Percentiles rank a stretch among this genome's conserved stretches.
These are phyloP conservation scores for Pythium oligandrum DNA, from an alignment of 352 stramenopile genomes.

Conservation along the genomic window DNA sequence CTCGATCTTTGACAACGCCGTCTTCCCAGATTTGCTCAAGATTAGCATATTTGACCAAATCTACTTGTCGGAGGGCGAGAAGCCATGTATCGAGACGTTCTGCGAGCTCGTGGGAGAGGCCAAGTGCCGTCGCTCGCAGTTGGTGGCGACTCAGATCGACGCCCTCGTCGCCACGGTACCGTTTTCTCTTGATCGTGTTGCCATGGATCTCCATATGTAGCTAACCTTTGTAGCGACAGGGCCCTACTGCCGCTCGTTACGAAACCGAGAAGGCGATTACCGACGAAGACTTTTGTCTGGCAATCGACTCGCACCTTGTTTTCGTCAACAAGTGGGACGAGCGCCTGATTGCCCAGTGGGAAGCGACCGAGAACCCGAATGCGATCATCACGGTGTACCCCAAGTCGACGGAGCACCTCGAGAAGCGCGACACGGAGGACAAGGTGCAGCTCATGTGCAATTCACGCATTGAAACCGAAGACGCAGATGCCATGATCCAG, in stretches of 20 bases:
- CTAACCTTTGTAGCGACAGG: conserved; percentile 17
- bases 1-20: conserved; percentile 75
- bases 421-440: conserved; percentile 41
- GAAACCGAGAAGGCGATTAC: conserved; percentile 72
- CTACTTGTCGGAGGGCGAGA: conserved; percentile 61
- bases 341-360: conserved; percentile 67
- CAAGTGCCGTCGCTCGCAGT: conserved; percentile 52
- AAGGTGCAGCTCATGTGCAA: conserved; percentile 77
- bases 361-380: conserved; percentile 56
- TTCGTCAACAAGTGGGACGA: conserved; percentile 79
- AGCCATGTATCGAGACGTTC: conserved; percentile 55
- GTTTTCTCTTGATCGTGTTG: too few relatives aligned
- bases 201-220: too few relatives aligned
- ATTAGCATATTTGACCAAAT: conserved; percentile 76
- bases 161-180: conserved; percentile 55
- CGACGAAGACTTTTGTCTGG: conserved; percentile 77
- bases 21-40: conserved; percentile 42
- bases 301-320: conserved; percentile 77
- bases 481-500: conserved; percentile 72
- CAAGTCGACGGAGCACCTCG: conserved; percentile 64
- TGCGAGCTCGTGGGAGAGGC: conserved; percentile 62
- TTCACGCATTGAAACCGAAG: conserved; percentile 66
- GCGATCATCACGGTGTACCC: conserved; percentile 83
- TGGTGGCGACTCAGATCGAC: conserved; percentile 68
- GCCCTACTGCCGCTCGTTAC: conserved; percentile 64